Percentiles rank a stretch among this genome's conserved stretches.
These are phyloP conservation scores for Salix dunnii DNA, from an alignment of 345 rosid genomes.

Conservation along the genomic window DNA sequence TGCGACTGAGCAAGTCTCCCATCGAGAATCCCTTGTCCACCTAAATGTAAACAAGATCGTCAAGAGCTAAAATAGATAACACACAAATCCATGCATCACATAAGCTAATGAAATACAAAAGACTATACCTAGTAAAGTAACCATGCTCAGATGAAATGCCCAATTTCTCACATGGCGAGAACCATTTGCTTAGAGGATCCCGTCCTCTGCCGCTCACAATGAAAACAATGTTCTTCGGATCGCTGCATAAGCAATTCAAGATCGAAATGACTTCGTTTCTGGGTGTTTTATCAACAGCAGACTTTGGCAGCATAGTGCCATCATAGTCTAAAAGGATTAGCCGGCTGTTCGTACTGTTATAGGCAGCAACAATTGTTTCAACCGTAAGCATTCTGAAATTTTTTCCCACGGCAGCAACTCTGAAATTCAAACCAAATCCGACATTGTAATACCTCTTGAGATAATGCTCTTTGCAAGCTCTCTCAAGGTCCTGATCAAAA, in stretches of 20 bases:
- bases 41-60: conserved; percentile 26
- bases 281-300: conserved; percentile 53
- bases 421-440: conserved; percentile 67
- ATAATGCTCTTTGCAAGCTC: conserved; percentile 72
- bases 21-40: conserved; percentile 51
- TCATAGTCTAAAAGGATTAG: conserved; percentile 81
- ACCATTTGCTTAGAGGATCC: conserved; percentile 69
- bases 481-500: conserved; percentile 63
- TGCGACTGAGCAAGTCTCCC: conserved; percentile 48
- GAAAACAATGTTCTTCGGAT: conserved; percentile 67
- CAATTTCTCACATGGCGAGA: conserved; percentile 52
- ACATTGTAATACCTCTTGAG: conserved; percentile 70
- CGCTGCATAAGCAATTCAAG: conserved; percentile 59
- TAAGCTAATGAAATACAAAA: neutral
- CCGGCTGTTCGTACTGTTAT: conserved; percentile 47
- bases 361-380: conserved; percentile 53
- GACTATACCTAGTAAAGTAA: conserved; percentile 58
- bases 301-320: conserved; percentile 67
- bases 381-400: conserved; percentile 55
- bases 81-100: neutral
- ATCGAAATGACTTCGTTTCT: conserved; percentile 47
- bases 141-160: conserved; percentile 93
- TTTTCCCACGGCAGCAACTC: conserved; percentile 66
- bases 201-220: conserved; percentile 83
- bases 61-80: neutral